A percentile compares a stretch with the other conserved stretches of the same genome.
Conservation (phyloP, 768 basidiomycete genomes). For the Mrakia frigida region DNA sequence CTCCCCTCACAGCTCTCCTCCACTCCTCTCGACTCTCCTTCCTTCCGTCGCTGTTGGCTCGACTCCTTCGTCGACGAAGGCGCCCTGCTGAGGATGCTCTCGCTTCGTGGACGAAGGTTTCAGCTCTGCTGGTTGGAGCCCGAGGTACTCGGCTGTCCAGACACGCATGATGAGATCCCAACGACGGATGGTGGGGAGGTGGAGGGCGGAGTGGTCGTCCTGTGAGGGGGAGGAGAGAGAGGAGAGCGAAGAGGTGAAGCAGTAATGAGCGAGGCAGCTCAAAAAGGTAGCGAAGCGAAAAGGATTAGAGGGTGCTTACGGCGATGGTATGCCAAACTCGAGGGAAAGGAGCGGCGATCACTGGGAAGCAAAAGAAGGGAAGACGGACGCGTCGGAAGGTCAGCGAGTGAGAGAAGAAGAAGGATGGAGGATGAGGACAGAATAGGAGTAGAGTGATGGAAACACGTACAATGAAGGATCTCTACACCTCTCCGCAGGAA, state of each 20-base stretch:
- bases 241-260: too few relatives aligned
- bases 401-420: neutral
- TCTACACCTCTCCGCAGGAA: slow-evolving; percentile 78
- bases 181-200: slow-evolving; percentile 26
- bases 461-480: slow-evolving; percentile 79
- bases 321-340: slow-evolving; percentile 73
- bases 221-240: slow-evolving; percentile 42
- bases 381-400: neutral
- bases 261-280: neutral
- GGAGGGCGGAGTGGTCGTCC: slow-evolving; percentile 65
- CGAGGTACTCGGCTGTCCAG: slow-evolving; percentile 84
- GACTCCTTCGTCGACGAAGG: neutral
- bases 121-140: slow-evolving; percentile 41
- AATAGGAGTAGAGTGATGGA: slow-evolving; percentile 83
- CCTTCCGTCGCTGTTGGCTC: slow-evolving; percentile 23
- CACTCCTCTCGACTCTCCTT: slow-evolving; percentile 22
- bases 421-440: slow-evolving; percentile 56
- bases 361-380: slow-evolving; percentile 15
- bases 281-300: neutral
- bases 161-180: slow-evolving; percentile 82
- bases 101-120: neutral
- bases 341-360: slow-evolving; percentile 87
- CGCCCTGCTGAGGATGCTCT: neutral
- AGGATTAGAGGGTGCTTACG: slow-evolving; percentile 49
- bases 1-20: neutral